Evolutionary conservation across 306 rosid genomes (phyloP).

Genomic region (Lathyrus oleraceus): DNA sequence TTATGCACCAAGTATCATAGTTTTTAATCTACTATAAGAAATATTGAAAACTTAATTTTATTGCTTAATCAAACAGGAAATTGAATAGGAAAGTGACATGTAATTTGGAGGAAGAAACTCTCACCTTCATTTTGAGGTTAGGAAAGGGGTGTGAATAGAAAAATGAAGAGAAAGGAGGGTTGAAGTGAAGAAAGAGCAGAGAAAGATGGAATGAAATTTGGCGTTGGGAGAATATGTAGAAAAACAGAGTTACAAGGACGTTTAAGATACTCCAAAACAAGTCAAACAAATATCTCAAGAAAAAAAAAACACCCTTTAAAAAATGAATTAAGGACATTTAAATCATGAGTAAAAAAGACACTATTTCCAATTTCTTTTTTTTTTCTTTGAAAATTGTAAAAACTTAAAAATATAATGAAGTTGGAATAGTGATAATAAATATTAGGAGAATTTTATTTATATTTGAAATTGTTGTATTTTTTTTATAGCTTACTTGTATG

Average conservation of each 20-base stretch:
- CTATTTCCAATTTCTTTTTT: no score
- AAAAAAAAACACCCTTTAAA: no score
- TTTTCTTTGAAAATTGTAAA: no score
- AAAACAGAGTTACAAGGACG: not conserved
- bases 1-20: not conserved
- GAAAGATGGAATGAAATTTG: slow-evolving; percentile 35
- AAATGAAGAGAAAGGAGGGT: not conserved
- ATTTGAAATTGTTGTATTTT: no score
- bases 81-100: slow-evolving; percentile 5
- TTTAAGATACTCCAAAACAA: slow-evolving; percentile 29
- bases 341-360: no score
- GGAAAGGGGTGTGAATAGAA: not conserved
- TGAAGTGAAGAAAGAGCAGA: slow-evolving; percentile 12
- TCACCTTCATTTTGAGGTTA: slow-evolving; percentile 62
- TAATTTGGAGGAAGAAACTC: slow-evolving; percentile 35
- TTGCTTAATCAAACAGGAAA: slow-evolving; percentile 12
- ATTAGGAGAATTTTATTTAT: no score
- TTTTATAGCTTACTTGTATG: no score
- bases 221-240: slow-evolving; percentile 27
- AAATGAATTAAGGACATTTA: no score
- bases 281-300: slow-evolving; percentile 27
- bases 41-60: not conserved
- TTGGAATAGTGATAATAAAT: no score
- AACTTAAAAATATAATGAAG: no score
- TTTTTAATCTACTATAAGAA: slow-evolving; percentile 4